A percentile compares a stretch with the other conserved stretches of the same genome.
Conservation (phyloP, 164 flowering plant genomes). For the Annona squamosa region DNA sequence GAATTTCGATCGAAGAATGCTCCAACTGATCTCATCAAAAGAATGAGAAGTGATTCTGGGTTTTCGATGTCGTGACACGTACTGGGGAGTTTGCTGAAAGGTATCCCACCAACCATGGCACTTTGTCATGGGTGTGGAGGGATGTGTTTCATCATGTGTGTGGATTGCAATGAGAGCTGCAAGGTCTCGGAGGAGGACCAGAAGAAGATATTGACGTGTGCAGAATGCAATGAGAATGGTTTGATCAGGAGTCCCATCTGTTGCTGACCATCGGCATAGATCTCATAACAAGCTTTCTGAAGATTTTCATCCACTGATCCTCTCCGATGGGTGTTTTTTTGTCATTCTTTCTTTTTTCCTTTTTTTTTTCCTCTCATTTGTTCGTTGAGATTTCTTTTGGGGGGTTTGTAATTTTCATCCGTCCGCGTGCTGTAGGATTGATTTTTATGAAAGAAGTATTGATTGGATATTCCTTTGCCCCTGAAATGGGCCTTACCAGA, state of each 20-base stretch:
- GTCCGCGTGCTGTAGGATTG: too few relatives aligned
- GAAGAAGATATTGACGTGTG: constrained; percentile 56
- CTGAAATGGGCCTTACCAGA: too few relatives aligned
- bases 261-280: constrained; percentile 16
- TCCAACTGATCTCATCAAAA: constrained; percentile 23
- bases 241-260: constrained; percentile 83
- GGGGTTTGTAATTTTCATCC: too few relatives aligned
- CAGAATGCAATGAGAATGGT: constrained; percentile 70
- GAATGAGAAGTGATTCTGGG: constrained; percentile 24
- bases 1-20: constrained; percentile 7
- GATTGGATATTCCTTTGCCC: too few relatives aligned
- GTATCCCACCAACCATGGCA: constrained; percentile 36
- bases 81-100: constrained; percentile 40
- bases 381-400: too few relatives aligned
- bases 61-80: constrained; percentile 40
- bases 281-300: too few relatives aligned
- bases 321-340: too few relatives aligned
- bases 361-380: too few relatives aligned
- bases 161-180: constrained; percentile 78
- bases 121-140: constrained; percentile 69
- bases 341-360: too few relatives aligned
- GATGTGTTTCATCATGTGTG: constrained; percentile 73
- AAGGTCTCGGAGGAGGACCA: constrained; percentile 49
- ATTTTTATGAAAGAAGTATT: too few relatives aligned
- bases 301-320: too few relatives aligned